Percentiles rank a stretch among this genome's conserved stretches.
These are phyloP conservation scores for Pseudocercospora cruenta DNA, from an alignment of 2,329 filamentous ascomycete species.

Conservation along the genomic window DNA sequence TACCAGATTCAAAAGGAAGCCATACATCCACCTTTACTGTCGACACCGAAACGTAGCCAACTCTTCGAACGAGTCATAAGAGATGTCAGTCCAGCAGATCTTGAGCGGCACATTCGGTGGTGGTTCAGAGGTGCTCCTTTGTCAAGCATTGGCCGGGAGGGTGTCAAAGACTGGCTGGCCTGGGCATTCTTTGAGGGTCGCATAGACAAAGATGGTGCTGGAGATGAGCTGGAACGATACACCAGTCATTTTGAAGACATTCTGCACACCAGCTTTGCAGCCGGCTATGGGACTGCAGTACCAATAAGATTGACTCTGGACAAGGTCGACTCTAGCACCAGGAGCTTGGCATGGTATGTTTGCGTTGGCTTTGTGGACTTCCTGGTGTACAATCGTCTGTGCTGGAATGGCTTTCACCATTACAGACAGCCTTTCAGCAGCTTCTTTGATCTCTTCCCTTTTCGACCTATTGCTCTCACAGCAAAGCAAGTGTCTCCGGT, in stretches of 20 bases:
- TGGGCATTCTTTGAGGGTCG: slow-evolving; percentile 69
- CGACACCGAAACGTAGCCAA: slow-evolving; percentile 53
- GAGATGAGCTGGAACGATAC: slow-evolving; percentile 61
- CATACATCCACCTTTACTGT: slow-evolving; percentile 52
- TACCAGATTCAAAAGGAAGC: slow-evolving; percentile 56
- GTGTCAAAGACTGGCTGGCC: slow-evolving; percentile 66
- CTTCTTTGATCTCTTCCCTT: slow-evolving; percentile 51
- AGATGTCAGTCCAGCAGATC: slow-evolving; percentile 53
- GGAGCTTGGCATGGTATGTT: slow-evolving; percentile 24
- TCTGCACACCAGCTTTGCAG: slow-evolving; percentile 51
- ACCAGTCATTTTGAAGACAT: slow-evolving; percentile 56
- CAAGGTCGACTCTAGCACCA: slow-evolving; percentile 55
- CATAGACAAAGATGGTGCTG: slow-evolving; percentile 59
- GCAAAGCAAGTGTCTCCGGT: slow-evolving; percentile 54
- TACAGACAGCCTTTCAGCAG: slow-evolving; percentile 50
- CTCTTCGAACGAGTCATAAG: slow-evolving; percentile 62
- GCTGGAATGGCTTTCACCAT: slow-evolving; percentile 56
- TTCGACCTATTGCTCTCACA: slow-evolving; percentile 57
- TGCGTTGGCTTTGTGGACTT: slow-evolving; percentile 24
- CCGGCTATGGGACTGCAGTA: slow-evolving; percentile 60
- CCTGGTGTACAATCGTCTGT: slow-evolving; percentile 18
- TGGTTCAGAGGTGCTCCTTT: slow-evolving; percentile 67
- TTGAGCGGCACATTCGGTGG: slow-evolving; percentile 59
- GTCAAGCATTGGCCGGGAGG: slow-evolving; percentile 64
- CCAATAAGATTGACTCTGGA: slow-evolving; percentile 67